Evolutionary conservation across 2,329 filamentous ascomycete genomes (phyloP).

Genomic region (Coniochaeta sp.): DNA sequence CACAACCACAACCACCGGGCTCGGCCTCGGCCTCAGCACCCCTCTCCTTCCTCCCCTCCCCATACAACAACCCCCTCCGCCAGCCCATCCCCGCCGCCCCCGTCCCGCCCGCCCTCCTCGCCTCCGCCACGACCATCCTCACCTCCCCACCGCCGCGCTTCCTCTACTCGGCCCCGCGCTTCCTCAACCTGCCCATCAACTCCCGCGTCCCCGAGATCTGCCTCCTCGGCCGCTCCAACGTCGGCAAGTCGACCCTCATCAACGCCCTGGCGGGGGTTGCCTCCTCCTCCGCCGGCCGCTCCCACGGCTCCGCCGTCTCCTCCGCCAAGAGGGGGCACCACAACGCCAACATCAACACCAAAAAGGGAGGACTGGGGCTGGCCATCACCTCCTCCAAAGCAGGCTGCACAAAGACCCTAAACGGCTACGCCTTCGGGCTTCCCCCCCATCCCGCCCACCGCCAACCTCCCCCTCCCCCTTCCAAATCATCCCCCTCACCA

Average conservation of each 20-base stretch:
- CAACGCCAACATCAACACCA: slow-evolving; percentile 10
- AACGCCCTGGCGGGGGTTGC: slow-evolving; percentile 62
- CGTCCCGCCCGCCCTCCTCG: slow-evolving; percentile 11
- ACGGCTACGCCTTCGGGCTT: slow-evolving; percentile 47
- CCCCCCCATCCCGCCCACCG: too few relatives aligned
- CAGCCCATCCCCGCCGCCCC: slow-evolving; percentile 9
- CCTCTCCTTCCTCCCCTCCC: slow-evolving; percentile 21
- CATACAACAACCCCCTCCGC: slow-evolving; percentile 14
- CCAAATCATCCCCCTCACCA: neutral
- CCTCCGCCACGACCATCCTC: slow-evolving; percentile 18
- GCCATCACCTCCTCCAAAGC: slow-evolving; percentile 43
- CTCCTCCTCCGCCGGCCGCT: slow-evolving; percentile 15
- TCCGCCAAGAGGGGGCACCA: neutral
- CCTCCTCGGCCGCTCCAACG: slow-evolving; percentile 80
- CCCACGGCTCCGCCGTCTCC: slow-evolving; percentile 14
- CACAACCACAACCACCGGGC: too few relatives aligned
- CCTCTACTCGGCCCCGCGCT: slow-evolving; percentile 42
- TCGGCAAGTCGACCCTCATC: slow-evolving; percentile 83
- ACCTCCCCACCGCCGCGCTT: slow-evolving; percentile 19
- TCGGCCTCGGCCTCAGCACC: slow-evolving; percentile 1
- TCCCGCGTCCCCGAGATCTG: slow-evolving; percentile 55
- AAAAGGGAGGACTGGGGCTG: too few relatives aligned
- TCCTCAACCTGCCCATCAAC: slow-evolving; percentile 43
- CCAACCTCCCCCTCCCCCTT: neutral
- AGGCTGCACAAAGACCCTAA: slow-evolving; percentile 47